Conservation (phyloP, 805 yeast species). For the Schwanniomyces vanrijiae region DNA sequence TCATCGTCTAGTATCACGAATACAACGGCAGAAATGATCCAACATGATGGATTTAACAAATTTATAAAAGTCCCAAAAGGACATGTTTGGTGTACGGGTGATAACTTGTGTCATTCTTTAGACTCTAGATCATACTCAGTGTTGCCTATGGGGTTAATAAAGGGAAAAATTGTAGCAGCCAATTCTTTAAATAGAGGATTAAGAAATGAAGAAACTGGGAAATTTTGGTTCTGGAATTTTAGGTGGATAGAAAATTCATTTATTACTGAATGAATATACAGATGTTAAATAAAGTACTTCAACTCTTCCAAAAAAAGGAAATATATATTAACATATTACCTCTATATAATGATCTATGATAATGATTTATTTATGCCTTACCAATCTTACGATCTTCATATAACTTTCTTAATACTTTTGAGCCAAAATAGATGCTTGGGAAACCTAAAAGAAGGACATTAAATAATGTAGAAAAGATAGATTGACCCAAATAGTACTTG, state of each 20-base stretch:
- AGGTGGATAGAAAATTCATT: conserved; percentile 56
- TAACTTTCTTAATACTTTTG: conserved; percentile 60
- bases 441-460: conserved; percentile 49
- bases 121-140: conserved; percentile 90
- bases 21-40: conserved; percentile 20
- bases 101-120: conserved; percentile 79
- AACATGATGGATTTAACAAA: conserved; percentile 47
- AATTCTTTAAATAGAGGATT: conserved; percentile 48
- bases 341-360: conserved; percentile 1
- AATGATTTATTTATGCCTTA: conserved; percentile 14
- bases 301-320: background rate
- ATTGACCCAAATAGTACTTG: conserved; percentile 56
- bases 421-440: conserved; percentile 59
- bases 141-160: conserved; percentile 84
- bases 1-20: conserved; percentile 45
- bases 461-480: conserved; percentile 59
- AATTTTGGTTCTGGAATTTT: conserved; percentile 46
- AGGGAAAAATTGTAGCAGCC: conserved; percentile 83
- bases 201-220: conserved; percentile 30
- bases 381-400: conserved; percentile 30
- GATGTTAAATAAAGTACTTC: background rate
- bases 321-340: background rate
- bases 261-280: conserved; percentile 7
- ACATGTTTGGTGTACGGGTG: conserved; percentile 97
- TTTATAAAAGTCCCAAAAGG: conserved; percentile 86